Evolutionary conservation across 768 basidiomycete species (phyloP).

Genomic region (Russula olivacea): DNA sequence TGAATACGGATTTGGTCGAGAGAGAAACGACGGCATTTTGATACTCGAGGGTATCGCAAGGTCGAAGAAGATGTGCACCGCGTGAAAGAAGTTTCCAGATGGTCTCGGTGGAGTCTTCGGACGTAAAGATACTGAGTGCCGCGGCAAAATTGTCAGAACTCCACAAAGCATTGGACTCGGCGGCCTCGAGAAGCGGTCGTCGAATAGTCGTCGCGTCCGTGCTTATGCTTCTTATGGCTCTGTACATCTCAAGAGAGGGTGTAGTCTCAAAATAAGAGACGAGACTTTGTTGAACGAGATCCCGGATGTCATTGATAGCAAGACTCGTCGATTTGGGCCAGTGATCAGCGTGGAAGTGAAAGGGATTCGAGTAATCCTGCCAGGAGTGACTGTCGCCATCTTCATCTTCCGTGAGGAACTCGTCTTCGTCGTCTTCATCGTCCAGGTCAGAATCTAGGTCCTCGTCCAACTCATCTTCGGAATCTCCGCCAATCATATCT

Average conservation of each 20-base stretch:
- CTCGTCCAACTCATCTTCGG: background rate
- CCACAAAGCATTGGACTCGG: constrained; percentile 40
- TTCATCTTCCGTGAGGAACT: background rate
- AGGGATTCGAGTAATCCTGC: constrained; percentile 24
- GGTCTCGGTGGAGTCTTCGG: constrained; percentile 32
- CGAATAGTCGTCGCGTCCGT: constrained; percentile 18
- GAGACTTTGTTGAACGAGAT: constrained; percentile 43
- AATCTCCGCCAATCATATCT: background rate
- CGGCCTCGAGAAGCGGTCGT: constrained; percentile 31
- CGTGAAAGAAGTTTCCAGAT: constrained; percentile 41
- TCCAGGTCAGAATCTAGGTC: constrained; percentile 1
- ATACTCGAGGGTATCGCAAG: constrained; percentile 45
- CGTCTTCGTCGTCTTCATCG: background rate
- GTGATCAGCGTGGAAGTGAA: constrained; percentile 41
- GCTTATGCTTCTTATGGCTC: constrained; percentile 38
- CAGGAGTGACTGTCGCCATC: background rate
- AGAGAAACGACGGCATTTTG: constrained; percentile 43
- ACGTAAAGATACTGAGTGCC: constrained; percentile 48
- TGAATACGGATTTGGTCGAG: constrained; percentile 28
- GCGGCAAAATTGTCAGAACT: constrained; percentile 49
- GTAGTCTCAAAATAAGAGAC: constrained; percentile 43
- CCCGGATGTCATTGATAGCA: constrained; percentile 39
- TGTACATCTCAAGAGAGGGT: constrained; percentile 45
- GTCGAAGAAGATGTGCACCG: constrained; percentile 53
- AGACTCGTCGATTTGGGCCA: constrained; percentile 44